A percentile compares a stretch with the other conserved stretches of the same genome.
These are phyloP conservation scores for Kregervanrija pseudodelftensis DNA, from an alignment of 805 yeast species.

Conservation along the genomic window DNA sequence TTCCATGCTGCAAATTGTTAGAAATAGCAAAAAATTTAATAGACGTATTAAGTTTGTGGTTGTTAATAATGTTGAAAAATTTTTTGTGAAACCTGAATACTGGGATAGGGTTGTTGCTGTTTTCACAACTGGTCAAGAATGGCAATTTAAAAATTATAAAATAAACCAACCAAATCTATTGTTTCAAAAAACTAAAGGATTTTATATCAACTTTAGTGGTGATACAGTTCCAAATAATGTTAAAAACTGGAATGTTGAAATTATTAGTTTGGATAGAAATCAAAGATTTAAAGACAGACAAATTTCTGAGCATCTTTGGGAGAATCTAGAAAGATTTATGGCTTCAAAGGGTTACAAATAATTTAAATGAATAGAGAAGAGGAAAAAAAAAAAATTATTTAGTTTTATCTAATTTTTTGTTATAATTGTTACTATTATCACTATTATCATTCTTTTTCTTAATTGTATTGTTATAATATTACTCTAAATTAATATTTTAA, in stretches of 20 bases:
- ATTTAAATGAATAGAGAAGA: background rate
- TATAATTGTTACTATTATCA: background rate
- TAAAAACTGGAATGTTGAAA: conserved; percentile 83
- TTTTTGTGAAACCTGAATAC: conserved; percentile 88
- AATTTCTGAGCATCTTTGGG: conserved; percentile 82
- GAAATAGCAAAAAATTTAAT: conserved; percentile 51
- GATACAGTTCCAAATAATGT: conserved; percentile 73
- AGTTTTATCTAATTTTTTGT: background rate
- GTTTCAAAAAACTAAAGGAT: conserved; percentile 82
- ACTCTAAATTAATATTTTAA: background rate
- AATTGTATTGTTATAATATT: background rate
- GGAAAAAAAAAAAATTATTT: background rate
- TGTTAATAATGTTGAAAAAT: conserved; percentile 81
- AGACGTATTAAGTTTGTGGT: conserved; percentile 58
- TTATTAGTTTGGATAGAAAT: conserved; percentile 68
- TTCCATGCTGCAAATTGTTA: conserved; percentile 42
- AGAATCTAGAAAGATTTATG: conserved; percentile 67
- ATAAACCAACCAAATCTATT: conserved; percentile 73
- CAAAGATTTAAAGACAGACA: conserved; percentile 86
- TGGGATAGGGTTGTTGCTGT: conserved; percentile 97
- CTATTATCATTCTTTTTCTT: too few relatives aligned
- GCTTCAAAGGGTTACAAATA: conserved; percentile 52
- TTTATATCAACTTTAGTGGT: conserved; percentile 65
- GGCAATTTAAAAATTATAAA: conserved; percentile 91
- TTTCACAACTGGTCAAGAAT: conserved; percentile 92